Percentiles rank a stretch among this genome's conserved stretches.
Evolutionary conservation across 2,329 filamentous ascomycete species (phyloP).

Genomic region (Curvularia sp.): DNA sequence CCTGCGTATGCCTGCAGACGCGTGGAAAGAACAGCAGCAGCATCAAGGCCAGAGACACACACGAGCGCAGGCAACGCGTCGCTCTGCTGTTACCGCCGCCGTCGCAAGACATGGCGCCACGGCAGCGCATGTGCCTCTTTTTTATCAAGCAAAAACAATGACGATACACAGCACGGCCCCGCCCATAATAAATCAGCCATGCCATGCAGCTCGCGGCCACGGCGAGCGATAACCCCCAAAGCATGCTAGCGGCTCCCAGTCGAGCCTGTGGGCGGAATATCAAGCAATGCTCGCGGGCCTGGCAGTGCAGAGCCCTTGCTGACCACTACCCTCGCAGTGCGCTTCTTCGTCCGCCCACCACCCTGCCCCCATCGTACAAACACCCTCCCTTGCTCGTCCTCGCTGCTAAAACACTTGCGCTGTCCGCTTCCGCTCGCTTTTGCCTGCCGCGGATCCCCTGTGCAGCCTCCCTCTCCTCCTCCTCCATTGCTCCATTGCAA

Average conservation of each 20-base stretch:
- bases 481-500: slow-evolving; percentile 11
- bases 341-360: slow-evolving; percentile 10
- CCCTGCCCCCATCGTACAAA: slow-evolving; percentile 7
- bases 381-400: slow-evolving; percentile 7
- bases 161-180: slow-evolving; percentile 32
- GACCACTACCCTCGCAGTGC: not conserved
- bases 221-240: slow-evolving; percentile 33
- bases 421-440: slow-evolving; percentile 35
- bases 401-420: slow-evolving; percentile 14
- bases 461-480: slow-evolving; percentile 17
- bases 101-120: slow-evolving; percentile 11
- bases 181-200: slow-evolving; percentile 28
- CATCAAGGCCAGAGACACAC: too few relatives aligned
- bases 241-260: slow-evolving; percentile 26
- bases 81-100: slow-evolving; percentile 1
- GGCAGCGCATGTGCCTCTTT: slow-evolving; percentile 11
- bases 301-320: slow-evolving; percentile 18
- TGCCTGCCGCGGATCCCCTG: slow-evolving; percentile 28
- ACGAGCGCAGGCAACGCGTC: too few relatives aligned
- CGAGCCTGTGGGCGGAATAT: slow-evolving; percentile 21
- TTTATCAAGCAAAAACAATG: slow-evolving; percentile 29
- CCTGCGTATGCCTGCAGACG: not conserved
- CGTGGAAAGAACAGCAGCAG: not conserved
- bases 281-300: slow-evolving; percentile 17
- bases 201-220: slow-evolving; percentile 4